Evolutionary conservation across 352 stramenopile species (phyloP), one percentile per base, ranked within the genome.

Genomic region (Elongisporangium prolatum): DNA sequence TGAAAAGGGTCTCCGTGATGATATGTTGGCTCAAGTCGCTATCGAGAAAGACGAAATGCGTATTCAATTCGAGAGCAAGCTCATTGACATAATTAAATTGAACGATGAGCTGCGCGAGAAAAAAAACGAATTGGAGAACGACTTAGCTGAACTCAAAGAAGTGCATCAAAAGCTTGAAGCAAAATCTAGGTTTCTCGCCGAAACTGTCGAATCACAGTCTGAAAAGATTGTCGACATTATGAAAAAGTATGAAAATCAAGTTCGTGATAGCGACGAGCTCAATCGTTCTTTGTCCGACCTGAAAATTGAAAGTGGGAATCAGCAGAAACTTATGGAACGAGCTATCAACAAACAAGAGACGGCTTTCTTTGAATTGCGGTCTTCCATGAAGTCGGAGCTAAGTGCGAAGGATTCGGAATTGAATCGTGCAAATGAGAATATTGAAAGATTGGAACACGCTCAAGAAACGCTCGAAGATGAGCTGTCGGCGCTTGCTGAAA

Each of bases 31-130:
- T 9, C 65, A 74, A 21, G 10, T 74, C 14, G 52, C 71, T 47
- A 64, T 63, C 57, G 47, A 62, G 18, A 56, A 56, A 18, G 73
- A 78, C 37, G 24, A 51, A 16, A 48, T 63, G 18, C 60, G 55
- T 21, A 52, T 84, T 7, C 61, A 81, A 21, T 68, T 73, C n/a
- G 63, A 84, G 21, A 47, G 56, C 18, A 65, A 61, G 48, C 51
- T 84, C n/a, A 61, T 67, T 25, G 61, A 84, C 55, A 37, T 62
- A 21, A 40, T 50, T n/a, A 71, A 72, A 48, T 51, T 37, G 20
- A 76, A 75, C 17, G 55, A 60, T 13, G 20, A 18, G 13, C 28
- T 71, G 16, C 3, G 22, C 40, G 24, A 22, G n/a, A 16, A 37
- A 38, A 21, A 52, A 53, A 17, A 49, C 40, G 1, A 24, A 18